phyloP scores from a whole-genome alignment of 2,329 filamentous ascomycete species.

The Eutypa lata region DNA sequence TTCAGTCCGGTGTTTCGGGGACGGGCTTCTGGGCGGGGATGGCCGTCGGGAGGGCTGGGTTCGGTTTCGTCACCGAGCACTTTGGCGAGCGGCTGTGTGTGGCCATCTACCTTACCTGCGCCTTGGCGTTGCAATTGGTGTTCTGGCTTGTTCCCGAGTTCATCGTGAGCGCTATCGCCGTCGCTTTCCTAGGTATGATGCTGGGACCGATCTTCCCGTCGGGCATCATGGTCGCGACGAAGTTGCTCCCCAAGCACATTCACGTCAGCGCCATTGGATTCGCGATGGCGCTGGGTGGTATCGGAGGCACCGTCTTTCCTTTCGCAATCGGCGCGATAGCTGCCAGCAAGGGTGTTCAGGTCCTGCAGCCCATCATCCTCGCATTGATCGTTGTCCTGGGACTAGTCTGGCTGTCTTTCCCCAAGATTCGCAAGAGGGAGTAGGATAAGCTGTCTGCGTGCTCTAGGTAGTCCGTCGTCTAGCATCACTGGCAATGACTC shows the following conservation, averaged over 20 bases:
- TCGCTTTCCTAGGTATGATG: conserved; percentile 73
- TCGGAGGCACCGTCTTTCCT: conserved; percentile 65
- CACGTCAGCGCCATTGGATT: conserved; percentile 83
- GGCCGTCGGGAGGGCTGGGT: conserved; percentile 66
- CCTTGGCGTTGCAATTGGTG: conserved; percentile 64
- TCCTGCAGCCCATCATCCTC: conserved; percentile 55
- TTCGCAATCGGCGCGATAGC: conserved; percentile 69
- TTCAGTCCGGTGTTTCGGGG: conserved; percentile 70
- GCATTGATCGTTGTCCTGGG: conserved; percentile 35
- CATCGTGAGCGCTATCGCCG: conserved; percentile 68
- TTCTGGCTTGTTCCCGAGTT: conserved; percentile 83
- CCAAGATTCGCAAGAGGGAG: not conserved
- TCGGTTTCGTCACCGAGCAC: conserved; percentile 73
- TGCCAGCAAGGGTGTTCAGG: conserved; percentile 50
- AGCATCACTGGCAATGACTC: too few species aligned
- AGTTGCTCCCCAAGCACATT: conserved; percentile 67
- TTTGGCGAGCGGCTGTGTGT: conserved; percentile 70
- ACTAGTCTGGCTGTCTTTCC: not conserved
- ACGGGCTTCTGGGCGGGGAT: conserved; percentile 85
- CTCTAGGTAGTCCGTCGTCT: not conserved
- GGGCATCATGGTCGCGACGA: conserved; percentile 69
- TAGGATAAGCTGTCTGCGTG: not conserved
- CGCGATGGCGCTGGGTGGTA: conserved; percentile 72
- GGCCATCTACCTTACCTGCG: conserved; percentile 59
- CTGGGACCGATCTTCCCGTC: conserved; percentile 77